A percentile compares a stretch with the other conserved stretches of the same genome.
Conservation (phyloP, 257 asterid genomes). For the Mentha longifolia region DNA sequence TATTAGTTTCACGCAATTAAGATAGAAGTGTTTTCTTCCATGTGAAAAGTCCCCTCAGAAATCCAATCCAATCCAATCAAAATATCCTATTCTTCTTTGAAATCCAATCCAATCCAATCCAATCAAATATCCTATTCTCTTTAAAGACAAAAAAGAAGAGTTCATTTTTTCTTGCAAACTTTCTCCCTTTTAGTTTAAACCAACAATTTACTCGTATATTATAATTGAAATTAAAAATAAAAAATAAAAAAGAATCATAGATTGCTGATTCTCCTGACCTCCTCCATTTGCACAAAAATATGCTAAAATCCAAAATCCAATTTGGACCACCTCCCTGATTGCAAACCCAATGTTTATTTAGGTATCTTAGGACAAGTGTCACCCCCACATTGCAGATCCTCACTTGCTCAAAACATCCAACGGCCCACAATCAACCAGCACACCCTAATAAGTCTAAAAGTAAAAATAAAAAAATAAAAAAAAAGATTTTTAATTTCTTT, state of each 20-base stretch:
- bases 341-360: constrained; percentile 5
- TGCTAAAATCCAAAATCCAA: constrained; percentile 11
- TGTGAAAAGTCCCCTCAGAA: too few relatives aligned
- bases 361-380: constrained; percentile 35
- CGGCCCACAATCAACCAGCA: constrained; percentile 31
- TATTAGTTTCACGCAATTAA: too few relatives aligned
- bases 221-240: neutral
- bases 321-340: constrained; percentile 24
- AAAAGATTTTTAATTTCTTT: neutral
- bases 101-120: too few relatives aligned
- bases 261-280: constrained; percentile 8
- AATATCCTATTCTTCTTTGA: too few relatives aligned
- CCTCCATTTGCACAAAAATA: constrained; percentile 18
- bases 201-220: neutral
- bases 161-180: neutral
- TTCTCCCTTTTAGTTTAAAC: constrained; percentile 8
- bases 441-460: neutral
- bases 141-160: too few relatives aligned
- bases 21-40: too few relatives aligned
- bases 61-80: too few relatives aligned
- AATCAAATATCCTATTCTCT: too few relatives aligned
- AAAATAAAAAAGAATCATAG: neutral
- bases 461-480: too few relatives aligned
- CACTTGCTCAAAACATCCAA: constrained; percentile 22
- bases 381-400: neutral